phyloP scores from a whole-genome alignment of 2,329 filamentous ascomycete species.

The Diplodia intermedia region DNA sequence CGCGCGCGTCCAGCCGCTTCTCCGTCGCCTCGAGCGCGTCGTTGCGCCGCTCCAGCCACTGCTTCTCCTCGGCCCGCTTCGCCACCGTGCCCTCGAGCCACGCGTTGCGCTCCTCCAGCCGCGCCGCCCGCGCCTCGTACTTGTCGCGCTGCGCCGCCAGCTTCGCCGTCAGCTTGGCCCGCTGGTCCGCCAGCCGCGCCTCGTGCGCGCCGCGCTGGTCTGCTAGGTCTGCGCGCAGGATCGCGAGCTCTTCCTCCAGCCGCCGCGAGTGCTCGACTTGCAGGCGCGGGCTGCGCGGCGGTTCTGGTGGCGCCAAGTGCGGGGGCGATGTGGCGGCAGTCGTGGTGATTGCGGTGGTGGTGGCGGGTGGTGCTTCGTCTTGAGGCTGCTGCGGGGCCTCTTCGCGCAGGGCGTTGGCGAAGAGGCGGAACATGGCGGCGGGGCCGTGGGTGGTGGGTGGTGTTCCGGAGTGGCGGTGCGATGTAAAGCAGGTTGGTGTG shows the following conservation, averaged over 20 bases:
- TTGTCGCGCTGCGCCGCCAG: slow-evolving; percentile 15
- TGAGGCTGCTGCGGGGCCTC: background rate
- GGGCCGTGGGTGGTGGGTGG: background rate
- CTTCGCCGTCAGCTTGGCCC: background rate
- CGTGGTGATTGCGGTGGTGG: background rate
- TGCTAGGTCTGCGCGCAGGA: slow-evolving; percentile 10
- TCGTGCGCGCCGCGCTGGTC: background rate
- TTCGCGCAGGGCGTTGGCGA: slow-evolving; percentile 12
- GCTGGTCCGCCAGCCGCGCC: background rate
- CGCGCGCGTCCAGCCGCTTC: slow-evolving; percentile 1
- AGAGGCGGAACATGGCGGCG: slow-evolving; percentile 14
- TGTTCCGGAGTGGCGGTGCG: background rate
- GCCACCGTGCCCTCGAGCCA: slow-evolving; percentile 23
- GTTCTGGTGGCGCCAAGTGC: background rate
- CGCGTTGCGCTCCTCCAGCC: slow-evolving; percentile 16
- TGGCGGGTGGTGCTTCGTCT: no score
- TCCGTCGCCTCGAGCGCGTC: slow-evolving; percentile 13
- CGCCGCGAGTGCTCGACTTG: slow-evolving; percentile 26
- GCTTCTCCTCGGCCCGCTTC: slow-evolving; percentile 17
- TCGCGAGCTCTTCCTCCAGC: slow-evolving; percentile 25
- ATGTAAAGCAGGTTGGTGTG: background rate
- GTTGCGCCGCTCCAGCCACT: slow-evolving; percentile 20
- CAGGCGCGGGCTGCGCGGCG: slow-evolving; percentile 25
- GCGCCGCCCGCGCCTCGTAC: background rate
- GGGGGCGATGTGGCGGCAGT: background rate